Evolutionary conservation across 768 basidiomycete genomes (phyloP), one percentile per base, ranked within the genome.

Genomic region (Russula emetica): DNA sequence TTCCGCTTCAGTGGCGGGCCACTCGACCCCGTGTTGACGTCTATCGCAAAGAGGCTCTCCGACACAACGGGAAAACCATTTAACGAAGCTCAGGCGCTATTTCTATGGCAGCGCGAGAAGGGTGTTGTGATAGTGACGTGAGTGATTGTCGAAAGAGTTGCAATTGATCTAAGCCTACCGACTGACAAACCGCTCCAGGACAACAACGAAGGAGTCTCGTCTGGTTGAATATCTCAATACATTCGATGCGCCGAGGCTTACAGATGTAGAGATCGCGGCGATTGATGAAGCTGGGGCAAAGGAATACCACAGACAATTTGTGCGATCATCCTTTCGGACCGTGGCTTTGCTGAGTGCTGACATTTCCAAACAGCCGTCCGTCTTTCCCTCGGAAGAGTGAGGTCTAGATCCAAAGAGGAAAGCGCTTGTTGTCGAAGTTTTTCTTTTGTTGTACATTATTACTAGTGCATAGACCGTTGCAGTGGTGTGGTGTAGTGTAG

Each of bases 171-270:
- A 22, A 44, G 14, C 16, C 49, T 5, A 55, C 20, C 3, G 18
- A 42, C 7, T 44, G 13, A 55, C 45, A 30, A 42, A 20, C 26
- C 36, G 8, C 18, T 40, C 36, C 20, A 79, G 79, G 60, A 80
- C 79, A 55, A 77, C 74, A 49, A 71, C 74, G 3, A 80, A 76
- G 66, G 71, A 69, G 53, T 72, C 78, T 38, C 76, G 82, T 8
- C 70, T 85, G 14, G 71, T 77, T 63, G 78, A 81, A 55, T 84
- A 83, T 69, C 70, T 84, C 55, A 77, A 73, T 9, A 76, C 78
- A 10, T 76, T 74, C 9, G 76, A 78, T 59, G 73, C 83, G 8
- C 75, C 77, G 55, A 67, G 66, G 14, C 67, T 76, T 47, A 73
- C 70, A 1, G 67, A 63, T 1, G 70, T 69, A 20, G 74, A 76